Base-by-base conservation (phyloP, 495 filamentous ascomycete genomes). In the Trichoderma reesei region DNA sequence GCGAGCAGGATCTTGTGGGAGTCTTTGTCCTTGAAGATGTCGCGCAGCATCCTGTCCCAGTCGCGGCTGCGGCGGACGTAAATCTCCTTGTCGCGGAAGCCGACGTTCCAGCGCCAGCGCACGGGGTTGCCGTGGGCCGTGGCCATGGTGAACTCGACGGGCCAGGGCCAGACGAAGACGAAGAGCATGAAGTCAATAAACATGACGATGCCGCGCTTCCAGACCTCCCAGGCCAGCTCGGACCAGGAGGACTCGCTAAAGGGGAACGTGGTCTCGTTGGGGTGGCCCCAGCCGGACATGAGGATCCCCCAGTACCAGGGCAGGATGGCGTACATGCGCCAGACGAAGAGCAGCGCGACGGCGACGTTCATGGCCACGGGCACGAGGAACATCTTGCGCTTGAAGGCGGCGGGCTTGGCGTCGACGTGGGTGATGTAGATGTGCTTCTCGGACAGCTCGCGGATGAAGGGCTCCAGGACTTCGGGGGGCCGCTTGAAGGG, bases 341-440 rank as follows among this genome's bases (percentile, higher is more conserved):
- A 84, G 51, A 78, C 69, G 68, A 94, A 82, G 8, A 88, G 69
- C 5, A 75, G 68, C 31, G 77, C 72, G 63, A 95, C 80, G 64
- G 74, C 71, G 51, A 85, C 54, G 74, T 95, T 95, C 73, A 92
- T 82, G 20, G 85, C 66, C 59, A 86, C 75, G 48, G 90, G 89
- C 3, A 93, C 83, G 46, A 80, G 54, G 78, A 93, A 96, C 71
- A 91, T 84, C 67, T 88, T 86, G 65, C 80, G 80, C 75, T 95
- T 96, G 78, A 88, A 83, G 37, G 78, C 76, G 33, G 67, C 67
- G 0, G 82, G 82, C 48, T 86, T 83, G 42, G 69, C 76, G 79
- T 96, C 91, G 76, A 93, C 77, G 77, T 92, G 89, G 34, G 85
- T 78, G 67, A 96, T 83, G 80, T 96, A 94, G 71, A 93, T 79